A percentile compares a stretch with the other conserved stretches of the same genome.
Conservation (phyloP, 2,329 filamentous ascomycete species). For the Zymoseptoria tritici region DNA sequence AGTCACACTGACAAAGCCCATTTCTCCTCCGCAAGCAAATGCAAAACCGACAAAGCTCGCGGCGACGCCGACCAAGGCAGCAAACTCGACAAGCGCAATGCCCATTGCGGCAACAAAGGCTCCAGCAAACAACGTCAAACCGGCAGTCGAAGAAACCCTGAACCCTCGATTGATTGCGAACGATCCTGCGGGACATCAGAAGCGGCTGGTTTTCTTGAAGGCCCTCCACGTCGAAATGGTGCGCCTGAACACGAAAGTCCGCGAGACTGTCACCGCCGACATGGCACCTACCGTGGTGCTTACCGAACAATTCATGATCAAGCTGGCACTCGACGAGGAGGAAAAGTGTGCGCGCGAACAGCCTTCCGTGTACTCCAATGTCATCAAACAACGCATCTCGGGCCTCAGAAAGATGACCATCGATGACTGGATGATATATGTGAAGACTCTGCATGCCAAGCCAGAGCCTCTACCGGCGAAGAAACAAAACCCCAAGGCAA, state of each 20-base stretch:
- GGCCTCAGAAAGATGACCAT: conserved; percentile 67
- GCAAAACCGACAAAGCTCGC: conserved; percentile 1
- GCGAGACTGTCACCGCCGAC: conserved; percentile 10
- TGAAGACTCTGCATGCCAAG: conserved; percentile 17
- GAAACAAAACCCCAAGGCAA: conserved; percentile 26
- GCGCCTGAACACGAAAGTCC: conserved; percentile 52
- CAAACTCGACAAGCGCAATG: background rate
- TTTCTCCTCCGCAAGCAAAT: conserved; percentile 16
- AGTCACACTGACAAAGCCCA: conserved; percentile 15
- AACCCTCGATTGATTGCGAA: conserved; percentile 59
- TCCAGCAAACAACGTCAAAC: conserved; percentile 11
- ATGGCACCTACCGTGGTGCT: conserved; percentile 49
- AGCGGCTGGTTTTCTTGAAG: conserved; percentile 40
- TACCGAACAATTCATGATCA: conserved; percentile 59
- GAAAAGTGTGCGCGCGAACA: conserved; percentile 63
- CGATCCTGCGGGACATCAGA: conserved; percentile 35
- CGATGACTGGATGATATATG: conserved; percentile 55
- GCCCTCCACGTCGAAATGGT: conserved; percentile 58
- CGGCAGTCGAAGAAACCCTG: conserved; percentile 34
- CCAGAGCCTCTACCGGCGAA: conserved; percentile 21
- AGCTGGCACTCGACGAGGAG: conserved; percentile 67
- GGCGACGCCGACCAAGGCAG: background rate
- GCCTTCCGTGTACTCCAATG: conserved; percentile 66
- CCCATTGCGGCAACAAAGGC: conserved; percentile 1
- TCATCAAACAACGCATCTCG: conserved; percentile 74